phyloP scores from a whole-genome alignment of 495 filamentous ascomycete genomes.

The Neurospora pannonica region DNA sequence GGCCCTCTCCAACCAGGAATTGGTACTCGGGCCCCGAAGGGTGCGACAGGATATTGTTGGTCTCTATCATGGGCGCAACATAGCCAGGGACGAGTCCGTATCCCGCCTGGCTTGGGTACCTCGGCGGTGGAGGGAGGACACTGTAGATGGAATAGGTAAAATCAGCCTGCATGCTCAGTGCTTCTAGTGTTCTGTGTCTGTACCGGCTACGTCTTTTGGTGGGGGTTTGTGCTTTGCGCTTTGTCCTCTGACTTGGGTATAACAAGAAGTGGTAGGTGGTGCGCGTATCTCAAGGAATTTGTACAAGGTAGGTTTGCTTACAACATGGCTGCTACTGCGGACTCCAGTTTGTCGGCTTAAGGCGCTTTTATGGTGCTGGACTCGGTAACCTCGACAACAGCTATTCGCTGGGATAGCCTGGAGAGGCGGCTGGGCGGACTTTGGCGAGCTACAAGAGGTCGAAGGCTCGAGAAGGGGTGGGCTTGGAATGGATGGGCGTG shows the following conservation, averaged over 20 bases:
- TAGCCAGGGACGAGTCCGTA: conserved; percentile 56
- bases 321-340: background rate
- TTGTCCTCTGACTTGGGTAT: background rate
- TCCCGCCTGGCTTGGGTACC: conserved; percentile 60
- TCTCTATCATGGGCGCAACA: conserved; percentile 70
- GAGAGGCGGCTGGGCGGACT: background rate
- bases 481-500: background rate
- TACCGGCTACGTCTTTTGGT: background rate
- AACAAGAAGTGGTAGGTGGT: background rate
- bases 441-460: background rate
- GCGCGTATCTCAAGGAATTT: background rate
- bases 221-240: background rate
- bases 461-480: background rate
- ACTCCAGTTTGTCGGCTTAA: background rate
- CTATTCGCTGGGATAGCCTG: background rate
- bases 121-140: conserved; percentile 75
- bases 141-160: conserved; percentile 31
- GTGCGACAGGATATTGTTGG: conserved; percentile 76
- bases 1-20: conserved; percentile 89
- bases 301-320: background rate
- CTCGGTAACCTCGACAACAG: background rate
- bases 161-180: background rate
- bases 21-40: conserved; percentile 71
- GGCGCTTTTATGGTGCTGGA: background rate
- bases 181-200: background rate